A percentile compares a stretch with the other conserved stretches of the same genome.
Conservation (phyloP, 371 early-diverging fungal species). For the Mortierella sp. region DNA sequence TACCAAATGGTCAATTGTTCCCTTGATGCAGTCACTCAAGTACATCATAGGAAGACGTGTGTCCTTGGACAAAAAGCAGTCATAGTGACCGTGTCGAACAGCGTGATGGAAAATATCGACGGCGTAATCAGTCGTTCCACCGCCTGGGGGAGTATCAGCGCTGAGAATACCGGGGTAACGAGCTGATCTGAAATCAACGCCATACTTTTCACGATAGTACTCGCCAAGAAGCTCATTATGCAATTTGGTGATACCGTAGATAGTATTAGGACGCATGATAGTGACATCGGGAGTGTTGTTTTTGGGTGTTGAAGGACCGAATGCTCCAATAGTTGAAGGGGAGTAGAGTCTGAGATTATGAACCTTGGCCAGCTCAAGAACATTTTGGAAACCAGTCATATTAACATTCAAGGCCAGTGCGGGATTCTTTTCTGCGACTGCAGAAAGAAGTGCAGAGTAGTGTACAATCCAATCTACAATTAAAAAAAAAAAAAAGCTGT, state of each 20-base stretch:
- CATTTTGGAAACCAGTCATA: constrained; percentile 70
- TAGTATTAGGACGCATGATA: constrained; percentile 71
- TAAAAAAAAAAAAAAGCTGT: not conserved
- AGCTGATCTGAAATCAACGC: constrained; percentile 70
- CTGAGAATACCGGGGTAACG: constrained; percentile 73
- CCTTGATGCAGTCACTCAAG: constrained; percentile 68
- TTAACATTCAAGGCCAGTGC: constrained; percentile 66
- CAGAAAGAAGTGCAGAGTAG: constrained; percentile 70
- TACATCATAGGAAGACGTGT: constrained; percentile 74
- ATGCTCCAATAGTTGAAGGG: constrained; percentile 74
- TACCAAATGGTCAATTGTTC: constrained; percentile 67
- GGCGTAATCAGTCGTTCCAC: constrained; percentile 74
- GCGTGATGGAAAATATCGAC: constrained; percentile 74
- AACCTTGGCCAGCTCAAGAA: constrained; percentile 65
- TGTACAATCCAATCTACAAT: constrained; percentile 68
- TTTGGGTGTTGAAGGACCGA: constrained; percentile 71
- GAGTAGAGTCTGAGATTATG: constrained; percentile 65
- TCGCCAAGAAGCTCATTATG: constrained; percentile 73
- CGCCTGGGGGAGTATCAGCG: constrained; percentile 69
- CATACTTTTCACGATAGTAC: constrained; percentile 70
- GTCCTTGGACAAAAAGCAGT: constrained; percentile 63
- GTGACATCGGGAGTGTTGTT: constrained; percentile 68
- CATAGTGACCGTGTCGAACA: constrained; percentile 61
- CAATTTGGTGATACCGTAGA: constrained; percentile 74
- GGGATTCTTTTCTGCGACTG: constrained; percentile 68